A percentile compares a stretch with the other conserved stretches of the same genome.
These are phyloP conservation scores for Fomitopsis betulina DNA, from an alignment of 1,284 basidiomycete species.

Conservation along the genomic window DNA sequence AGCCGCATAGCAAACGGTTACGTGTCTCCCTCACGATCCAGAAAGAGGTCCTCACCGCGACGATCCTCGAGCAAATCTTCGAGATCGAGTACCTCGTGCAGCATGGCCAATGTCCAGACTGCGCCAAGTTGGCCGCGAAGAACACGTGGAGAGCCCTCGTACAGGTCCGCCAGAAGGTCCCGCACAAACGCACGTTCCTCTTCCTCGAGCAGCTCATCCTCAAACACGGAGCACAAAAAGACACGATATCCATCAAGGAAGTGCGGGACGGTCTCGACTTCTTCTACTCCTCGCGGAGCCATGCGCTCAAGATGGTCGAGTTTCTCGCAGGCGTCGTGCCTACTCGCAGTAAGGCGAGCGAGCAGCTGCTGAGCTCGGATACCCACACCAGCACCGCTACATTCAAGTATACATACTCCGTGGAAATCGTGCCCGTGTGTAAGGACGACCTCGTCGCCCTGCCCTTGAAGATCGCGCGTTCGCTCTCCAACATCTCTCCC, in stretches of 20 bases:
- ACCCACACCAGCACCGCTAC: conserved; percentile 91
- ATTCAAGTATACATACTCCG: conserved; percentile 97
- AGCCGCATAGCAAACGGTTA: conserved; percentile 93
- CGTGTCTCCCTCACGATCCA: conserved; percentile 96
- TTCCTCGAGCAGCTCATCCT: conserved; percentile 97
- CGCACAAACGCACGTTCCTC: conserved; percentile 97
- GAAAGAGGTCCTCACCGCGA: conserved; percentile 95
- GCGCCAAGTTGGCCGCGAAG: conserved; percentile 91
- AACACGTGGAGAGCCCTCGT: conserved; percentile 98
- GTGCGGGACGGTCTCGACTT: conserved; percentile 95
- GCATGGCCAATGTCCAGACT: conserved; percentile 94
- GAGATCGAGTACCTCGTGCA: conserved; percentile 96
- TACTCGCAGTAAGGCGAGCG: conserved; percentile 85
- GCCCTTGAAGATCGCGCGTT: conserved; percentile 77
- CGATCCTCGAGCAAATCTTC: conserved; percentile 96
- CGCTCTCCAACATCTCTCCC: conserved; percentile 85
- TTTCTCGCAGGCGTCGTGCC: conserved; percentile 90
- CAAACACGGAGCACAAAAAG: conserved; percentile 96
- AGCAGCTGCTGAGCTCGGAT: conserved; percentile 91
- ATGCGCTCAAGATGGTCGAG: conserved; percentile 97
- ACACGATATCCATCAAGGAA: conserved; percentile 91
- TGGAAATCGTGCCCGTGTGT: conserved; percentile 95
- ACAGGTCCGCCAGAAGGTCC: conserved; percentile 96
- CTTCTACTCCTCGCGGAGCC: conserved; percentile 88
- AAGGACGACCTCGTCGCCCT: conserved; percentile 97